Evolutionary conservation across 2,329 filamentous ascomycete species (phyloP), one percentile per base, ranked within the genome.

Genomic region (Neopestalotiopsis clavispora): DNA sequence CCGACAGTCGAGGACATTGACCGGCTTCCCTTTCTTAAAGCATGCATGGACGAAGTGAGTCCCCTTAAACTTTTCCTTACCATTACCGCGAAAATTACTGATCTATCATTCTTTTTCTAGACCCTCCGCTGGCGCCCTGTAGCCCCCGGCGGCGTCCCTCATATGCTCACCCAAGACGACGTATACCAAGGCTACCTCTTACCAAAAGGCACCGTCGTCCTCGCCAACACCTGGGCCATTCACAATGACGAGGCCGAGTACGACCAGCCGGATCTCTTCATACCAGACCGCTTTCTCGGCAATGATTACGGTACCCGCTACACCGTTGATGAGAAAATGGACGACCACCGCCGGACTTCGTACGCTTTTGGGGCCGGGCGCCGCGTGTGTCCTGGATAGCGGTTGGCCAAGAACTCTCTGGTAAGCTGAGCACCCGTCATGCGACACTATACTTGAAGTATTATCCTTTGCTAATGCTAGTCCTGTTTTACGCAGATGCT

Each of bases 71-170:
- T 17, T n/a, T 23, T 3, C 20, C 20, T 20, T 12, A 17, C 58
- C 5, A 17, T 10, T 38, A 4, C 6, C 10, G 4, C 42, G n/a
- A 4, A 20, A 13, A 62, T 67, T 23, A 66, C 71, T 23, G 69
- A 73, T 30, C 34, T 7, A 1, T 20, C 12, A 3, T 58, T 10
- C 20, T 23, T 10, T 10, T 4, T 4, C 1, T 4, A 56, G 69
- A 69, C 72, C 32, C 66, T 73, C 32, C 67, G 72, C n/a, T 74
- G 72, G 72, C 68, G 73, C 7, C 67, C 72, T 5, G 59, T 68
- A 1, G 60, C 71, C 9, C 71, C 72, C 7, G 68, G 28, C 23
- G 67, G 23, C 4, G 17, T 74, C 1, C 70, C 72, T 2, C 73
- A 71, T 17, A 59, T 59, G 12, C 71, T 70, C 3, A 69, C 67